Evolutionary conservation across 1,139 yeast genomes (phyloP).

Genomic region (Kazachstania sp.): DNA sequence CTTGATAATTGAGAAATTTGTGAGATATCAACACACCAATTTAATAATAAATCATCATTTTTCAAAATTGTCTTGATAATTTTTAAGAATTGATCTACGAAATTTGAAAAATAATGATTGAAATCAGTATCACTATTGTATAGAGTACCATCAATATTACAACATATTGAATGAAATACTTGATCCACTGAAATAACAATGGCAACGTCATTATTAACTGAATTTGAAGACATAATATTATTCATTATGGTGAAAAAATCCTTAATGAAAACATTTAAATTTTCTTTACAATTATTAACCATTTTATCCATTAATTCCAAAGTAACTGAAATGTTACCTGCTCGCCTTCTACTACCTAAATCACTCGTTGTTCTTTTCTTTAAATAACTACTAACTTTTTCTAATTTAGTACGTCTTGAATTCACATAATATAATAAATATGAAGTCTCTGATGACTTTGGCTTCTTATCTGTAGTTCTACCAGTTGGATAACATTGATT

Average conservation of each 20-base stretch:
- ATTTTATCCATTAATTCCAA: constrained; percentile 60
- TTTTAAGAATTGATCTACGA: constrained; percentile 22
- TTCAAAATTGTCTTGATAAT: constrained; percentile 19
- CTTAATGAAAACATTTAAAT: constrained; percentile 72
- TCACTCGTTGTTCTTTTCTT: constrained; percentile 56
- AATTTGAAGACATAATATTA: constrained; percentile 22
- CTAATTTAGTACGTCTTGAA: constrained; percentile 77
- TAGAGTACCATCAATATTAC: constrained; percentile 55
- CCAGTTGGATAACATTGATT: constrained; percentile 93
- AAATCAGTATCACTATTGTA: constrained; percentile 65
- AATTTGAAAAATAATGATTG: constrained; percentile 38
- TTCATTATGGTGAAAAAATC: constrained; percentile 44
- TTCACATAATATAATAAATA: constrained; percentile 88
- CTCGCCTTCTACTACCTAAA: constrained; percentile 48
- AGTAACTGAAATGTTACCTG: constrained; percentile 81
- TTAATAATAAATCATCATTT: constrained; percentile 26
- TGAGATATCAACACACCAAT: constrained; percentile 28
- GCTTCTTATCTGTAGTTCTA: constrained; percentile 72
- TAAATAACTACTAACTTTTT: constrained; percentile 70
- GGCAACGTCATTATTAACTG: constrained; percentile 25
- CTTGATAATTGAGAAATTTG: constrained; percentile 23
- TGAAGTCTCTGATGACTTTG: constrained; percentile 85
- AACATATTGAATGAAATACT: constrained; percentile 44
- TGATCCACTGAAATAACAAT: constrained; percentile 27
- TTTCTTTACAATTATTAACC: constrained; percentile 69